Evolutionary conservation across 2,329 filamentous ascomycete species (phyloP).

Genomic region (Scytalidium sp.): DNA sequence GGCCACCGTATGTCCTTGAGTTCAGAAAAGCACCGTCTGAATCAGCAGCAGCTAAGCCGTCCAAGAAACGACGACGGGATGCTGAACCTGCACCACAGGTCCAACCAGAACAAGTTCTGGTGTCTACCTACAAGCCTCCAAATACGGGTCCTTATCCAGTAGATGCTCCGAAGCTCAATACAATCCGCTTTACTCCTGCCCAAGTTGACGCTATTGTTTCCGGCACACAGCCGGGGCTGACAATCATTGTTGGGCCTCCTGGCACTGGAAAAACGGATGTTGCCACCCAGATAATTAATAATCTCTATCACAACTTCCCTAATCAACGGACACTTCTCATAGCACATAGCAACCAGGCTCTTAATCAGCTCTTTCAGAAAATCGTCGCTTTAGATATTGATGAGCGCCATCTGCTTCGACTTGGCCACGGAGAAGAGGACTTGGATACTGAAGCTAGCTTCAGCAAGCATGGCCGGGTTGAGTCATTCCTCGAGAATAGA

Average conservation of each 20-base stretch:
- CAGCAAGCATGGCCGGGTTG: conserved; percentile 91
- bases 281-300: conserved; percentile 96
- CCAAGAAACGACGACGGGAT: conserved; percentile 86
- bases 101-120: conserved; percentile 67
- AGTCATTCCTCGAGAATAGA: conserved; percentile 90
- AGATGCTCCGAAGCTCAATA: conserved; percentile 78
- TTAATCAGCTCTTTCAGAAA: conserved; percentile 97
- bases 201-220: conserved; percentile 93
- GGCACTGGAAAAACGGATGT: conserved; percentile 99
- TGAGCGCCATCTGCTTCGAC: conserved; percentile 83
- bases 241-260: conserved; percentile 89
- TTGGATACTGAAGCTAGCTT: conserved; percentile 82
- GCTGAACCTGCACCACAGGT: conserved; percentile 63
- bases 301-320: conserved; percentile 98
- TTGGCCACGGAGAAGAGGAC: conserved; percentile 95
- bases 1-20: conserved; percentile 84
- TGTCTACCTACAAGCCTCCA: conserved; percentile 84
- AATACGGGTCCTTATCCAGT: conserved; percentile 88
- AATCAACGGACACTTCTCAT: conserved; percentile 87
- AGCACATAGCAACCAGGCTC: conserved; percentile 94
- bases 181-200: conserved; percentile 82
- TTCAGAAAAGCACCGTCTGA: conserved; percentile 53
- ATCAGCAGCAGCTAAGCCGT: conserved; percentile 52
- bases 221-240: conserved; percentile 90
- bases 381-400: conserved; percentile 97